These are phyloP conservation scores for Neonectria hederae DNA, from an alignment of 2,329 filamentous ascomycete species.

Conservation along the genomic window DNA sequence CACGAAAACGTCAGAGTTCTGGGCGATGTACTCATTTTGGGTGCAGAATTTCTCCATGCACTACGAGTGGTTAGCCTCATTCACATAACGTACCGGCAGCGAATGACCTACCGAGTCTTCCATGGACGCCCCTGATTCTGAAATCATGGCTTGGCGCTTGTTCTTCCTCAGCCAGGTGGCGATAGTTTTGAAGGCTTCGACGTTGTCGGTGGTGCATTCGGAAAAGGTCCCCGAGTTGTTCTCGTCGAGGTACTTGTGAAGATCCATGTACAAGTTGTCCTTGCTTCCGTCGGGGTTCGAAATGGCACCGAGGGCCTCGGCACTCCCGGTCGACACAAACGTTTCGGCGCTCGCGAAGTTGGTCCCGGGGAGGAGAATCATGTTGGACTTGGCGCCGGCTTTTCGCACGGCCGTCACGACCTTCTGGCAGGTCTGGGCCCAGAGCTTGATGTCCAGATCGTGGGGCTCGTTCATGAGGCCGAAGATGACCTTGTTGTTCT, in stretches of 20 bases:
- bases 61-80: slow-evolving; percentile 34
- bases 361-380: slow-evolving; percentile 69
- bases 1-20: slow-evolving; percentile 58
- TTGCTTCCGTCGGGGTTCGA: slow-evolving; percentile 68
- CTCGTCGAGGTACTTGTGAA: slow-evolving; percentile 69
- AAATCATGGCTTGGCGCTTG: slow-evolving; percentile 60
- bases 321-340: slow-evolving; percentile 60
- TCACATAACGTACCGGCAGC: neutral
- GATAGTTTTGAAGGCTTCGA: slow-evolving; percentile 57
- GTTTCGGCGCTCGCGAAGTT: slow-evolving; percentile 63
- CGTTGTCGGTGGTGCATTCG: slow-evolving; percentile 63
- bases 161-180: slow-evolving; percentile 58
- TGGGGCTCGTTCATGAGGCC: slow-evolving; percentile 78
- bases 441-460: slow-evolving; percentile 63
- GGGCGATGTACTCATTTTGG: slow-evolving; percentile 57
- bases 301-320: slow-evolving; percentile 60
- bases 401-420: slow-evolving; percentile 72
- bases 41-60: slow-evolving; percentile 57
- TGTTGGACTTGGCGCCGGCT: slow-evolving; percentile 70
- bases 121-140: slow-evolving; percentile 61
- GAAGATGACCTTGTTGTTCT: slow-evolving; percentile 63
- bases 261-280: slow-evolving; percentile 65
- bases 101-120: slow-evolving; percentile 48
- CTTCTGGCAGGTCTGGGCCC: slow-evolving; percentile 69
- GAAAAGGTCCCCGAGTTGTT: slow-evolving; percentile 64